phyloP scores from a whole-genome alignment of 108 stramenopile species.

The Parmales sp. region DNA sequence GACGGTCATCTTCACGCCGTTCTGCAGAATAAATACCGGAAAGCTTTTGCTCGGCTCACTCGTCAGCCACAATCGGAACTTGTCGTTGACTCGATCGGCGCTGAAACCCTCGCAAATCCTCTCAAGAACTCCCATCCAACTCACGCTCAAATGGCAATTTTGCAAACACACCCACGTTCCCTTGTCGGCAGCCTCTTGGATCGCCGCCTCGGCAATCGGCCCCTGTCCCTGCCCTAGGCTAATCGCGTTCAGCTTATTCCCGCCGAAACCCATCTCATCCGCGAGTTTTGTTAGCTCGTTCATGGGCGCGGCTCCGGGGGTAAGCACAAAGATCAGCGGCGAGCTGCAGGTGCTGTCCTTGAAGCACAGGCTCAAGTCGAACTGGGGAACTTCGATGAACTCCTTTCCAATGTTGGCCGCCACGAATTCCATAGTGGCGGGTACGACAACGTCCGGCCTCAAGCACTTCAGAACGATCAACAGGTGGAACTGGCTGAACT shows the following conservation, averaged over 20 bases:
- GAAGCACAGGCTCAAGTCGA: constrained; percentile 43
- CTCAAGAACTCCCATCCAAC: constrained; percentile 53
- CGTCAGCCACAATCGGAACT: constrained; percentile 56
- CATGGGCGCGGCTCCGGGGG: constrained; percentile 52
- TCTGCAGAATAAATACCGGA: constrained; percentile 50
- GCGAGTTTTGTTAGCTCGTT: constrained; percentile 46
- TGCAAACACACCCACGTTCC: constrained; percentile 55
- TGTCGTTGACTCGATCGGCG: constrained; percentile 31
- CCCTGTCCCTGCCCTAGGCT: constrained; percentile 58
- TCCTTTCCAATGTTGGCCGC: constrained; percentile 24
- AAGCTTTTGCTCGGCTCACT: constrained; percentile 42
- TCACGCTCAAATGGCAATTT: constrained; percentile 47
- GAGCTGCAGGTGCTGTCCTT: constrained; percentile 33
- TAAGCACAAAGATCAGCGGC: constrained; percentile 50
- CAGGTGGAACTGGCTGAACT: constrained; percentile 16
- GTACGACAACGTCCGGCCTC: constrained; percentile 39
- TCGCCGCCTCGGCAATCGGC: constrained; percentile 36
- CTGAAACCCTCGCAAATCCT: constrained; percentile 41
- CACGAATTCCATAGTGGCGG: constrained; percentile 33
- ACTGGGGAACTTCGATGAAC: constrained; percentile 39
- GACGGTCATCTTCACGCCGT: constrained; percentile 55
- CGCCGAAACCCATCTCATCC: constrained; percentile 33
- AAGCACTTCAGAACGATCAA: constrained; percentile 39
- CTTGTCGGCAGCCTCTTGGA: constrained; percentile 14
- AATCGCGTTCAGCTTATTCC: constrained; percentile 34